Evolutionary conservation across 257 asterid species (phyloP), one percentile per base, ranked within the genome.

Genomic region (Lantana camara): DNA sequence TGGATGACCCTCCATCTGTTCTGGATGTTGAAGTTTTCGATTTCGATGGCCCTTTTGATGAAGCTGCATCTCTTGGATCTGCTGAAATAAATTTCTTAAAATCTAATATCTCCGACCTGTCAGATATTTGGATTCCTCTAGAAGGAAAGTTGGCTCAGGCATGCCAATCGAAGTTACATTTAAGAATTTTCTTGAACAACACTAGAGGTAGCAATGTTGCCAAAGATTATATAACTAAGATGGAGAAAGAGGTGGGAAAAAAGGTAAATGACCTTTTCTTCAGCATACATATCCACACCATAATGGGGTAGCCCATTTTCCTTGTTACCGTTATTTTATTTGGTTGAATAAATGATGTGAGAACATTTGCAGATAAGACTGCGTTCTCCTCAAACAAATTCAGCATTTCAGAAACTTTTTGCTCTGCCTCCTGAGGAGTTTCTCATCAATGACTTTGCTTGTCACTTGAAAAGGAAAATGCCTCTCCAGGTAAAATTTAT

Each of bases 221-320:
- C 61, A 79, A 76, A 76, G 96, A 94, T 71, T 90, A 88, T 79
- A 41, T 94, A 64, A 76, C 85, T 20, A 94, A 83, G 85, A 88
- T 94, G 99, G 98, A 90, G 85, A 90, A 94, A 83, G 99, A 94
- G 71, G 96, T 94, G 44, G 98, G 98, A 45, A 90, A 94, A 79
- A 94, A 94, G 97, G 99, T 94, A 73, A 75, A 52, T 54, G 51
- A 9, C 65, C 57, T 57, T 46, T 9, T 23, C 23, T 60, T 67
- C 71, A 54, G 30, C 71, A 23, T 62, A 48, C 7, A 2, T n/a
- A 44, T 37, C 60, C 37, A 37, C 76, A 62, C 66, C 57, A 27
- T 30, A 22, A 3, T 5, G 3, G 52, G 17, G 15, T 48, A 58
- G 38, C 72, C 30, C 19, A 37, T 41, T 67, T 38, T 53, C 29